These are phyloP conservation scores for Ogataea naganishii DNA, from an alignment of 805 yeast genomes.

Conservation along the genomic window DNA sequence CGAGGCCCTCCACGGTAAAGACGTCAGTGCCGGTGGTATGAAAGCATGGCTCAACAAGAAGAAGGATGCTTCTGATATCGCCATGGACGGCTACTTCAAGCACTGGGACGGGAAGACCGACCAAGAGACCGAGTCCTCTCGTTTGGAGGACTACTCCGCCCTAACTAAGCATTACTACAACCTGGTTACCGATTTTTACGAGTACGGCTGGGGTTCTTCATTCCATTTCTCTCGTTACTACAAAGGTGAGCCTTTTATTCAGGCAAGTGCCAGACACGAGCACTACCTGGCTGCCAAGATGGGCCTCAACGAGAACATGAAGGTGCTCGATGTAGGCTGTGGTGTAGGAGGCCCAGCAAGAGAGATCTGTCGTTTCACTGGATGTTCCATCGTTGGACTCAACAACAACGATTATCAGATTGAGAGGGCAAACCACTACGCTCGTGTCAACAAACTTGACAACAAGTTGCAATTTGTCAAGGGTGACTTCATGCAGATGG, in stretches of 20 bases:
- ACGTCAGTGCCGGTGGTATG: conserved; percentile 59
- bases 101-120: conserved; percentile 94
- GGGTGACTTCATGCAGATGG: conserved; percentile 99
- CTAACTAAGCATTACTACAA: conserved; percentile 94
- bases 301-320: conserved; percentile 69
- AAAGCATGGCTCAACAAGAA: conserved; percentile 72
- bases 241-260: conserved; percentile 86
- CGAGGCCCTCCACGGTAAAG: conserved; percentile 77
- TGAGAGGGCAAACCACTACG: conserved; percentile 80
- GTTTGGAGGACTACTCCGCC: conserved; percentile 81
- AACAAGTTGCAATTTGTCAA: conserved; percentile 79
- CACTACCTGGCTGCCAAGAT: conserved; percentile 87
- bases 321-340: conserved; percentile 95
- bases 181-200: conserved; percentile 95
- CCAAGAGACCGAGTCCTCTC: conserved; percentile 55
- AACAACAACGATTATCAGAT: conserved; percentile 97
- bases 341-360: conserved; percentile 99
- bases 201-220: conserved; percentile 98
- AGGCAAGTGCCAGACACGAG: conserved; percentile 95
- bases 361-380: conserved; percentile 88
- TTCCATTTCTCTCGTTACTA: conserved; percentile 96
- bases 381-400: conserved; percentile 77
- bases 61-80: conserved; percentile 70
- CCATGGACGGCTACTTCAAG: conserved; percentile 84
- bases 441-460: conserved; percentile 54